Evolutionary conservation across 1,139 yeast genomes (phyloP).

Genomic region (Kodamaea plutei): DNA sequence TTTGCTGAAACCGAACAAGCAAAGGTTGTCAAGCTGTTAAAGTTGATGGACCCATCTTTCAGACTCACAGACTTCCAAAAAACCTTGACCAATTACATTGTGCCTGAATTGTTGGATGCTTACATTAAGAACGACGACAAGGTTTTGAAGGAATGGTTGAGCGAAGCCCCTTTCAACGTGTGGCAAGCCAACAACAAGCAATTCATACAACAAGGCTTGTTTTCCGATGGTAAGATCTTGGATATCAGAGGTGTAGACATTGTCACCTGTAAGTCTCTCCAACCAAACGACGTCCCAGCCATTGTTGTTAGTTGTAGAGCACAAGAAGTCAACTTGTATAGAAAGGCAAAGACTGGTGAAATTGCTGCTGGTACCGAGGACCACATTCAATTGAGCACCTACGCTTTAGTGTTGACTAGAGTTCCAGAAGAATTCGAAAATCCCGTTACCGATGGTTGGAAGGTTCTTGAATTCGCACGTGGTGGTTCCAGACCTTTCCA

Average conservation of each 20-base stretch:
- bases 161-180: slow-evolving; percentile 95
- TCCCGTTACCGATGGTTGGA: slow-evolving; percentile 95
- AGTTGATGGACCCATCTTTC: slow-evolving; percentile 86
- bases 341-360: slow-evolving; percentile 88
- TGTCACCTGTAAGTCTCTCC: slow-evolving; percentile 80
- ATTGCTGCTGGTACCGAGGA: slow-evolving; percentile 96
- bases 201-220: slow-evolving; percentile 85
- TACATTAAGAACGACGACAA: slow-evolving; percentile 88
- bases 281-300: slow-evolving; percentile 91
- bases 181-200: slow-evolving; percentile 94
- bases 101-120: slow-evolving; percentile 95
- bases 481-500: slow-evolving; percentile 92
- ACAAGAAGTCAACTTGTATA: slow-evolving; percentile 88
- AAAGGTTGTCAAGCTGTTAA: slow-evolving; percentile 80
- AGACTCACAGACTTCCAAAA: slow-evolving; percentile 74
- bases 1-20: slow-evolving; percentile 97
- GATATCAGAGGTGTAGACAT: slow-evolving; percentile 96
- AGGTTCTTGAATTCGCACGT: slow-evolving; percentile 89
- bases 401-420: slow-evolving; percentile 94
- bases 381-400: slow-evolving; percentile 85
- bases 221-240: slow-evolving; percentile 85
- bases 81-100: slow-evolving; percentile 85
- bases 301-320: slow-evolving; percentile 94
- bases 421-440: slow-evolving; percentile 89
- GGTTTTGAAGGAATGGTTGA: slow-evolving; percentile 83